Evolutionary conservation across 2,329 filamentous ascomycete species (phyloP), one percentile per base, ranked within the genome.

Genomic region (Colletotrichum karsti): DNA sequence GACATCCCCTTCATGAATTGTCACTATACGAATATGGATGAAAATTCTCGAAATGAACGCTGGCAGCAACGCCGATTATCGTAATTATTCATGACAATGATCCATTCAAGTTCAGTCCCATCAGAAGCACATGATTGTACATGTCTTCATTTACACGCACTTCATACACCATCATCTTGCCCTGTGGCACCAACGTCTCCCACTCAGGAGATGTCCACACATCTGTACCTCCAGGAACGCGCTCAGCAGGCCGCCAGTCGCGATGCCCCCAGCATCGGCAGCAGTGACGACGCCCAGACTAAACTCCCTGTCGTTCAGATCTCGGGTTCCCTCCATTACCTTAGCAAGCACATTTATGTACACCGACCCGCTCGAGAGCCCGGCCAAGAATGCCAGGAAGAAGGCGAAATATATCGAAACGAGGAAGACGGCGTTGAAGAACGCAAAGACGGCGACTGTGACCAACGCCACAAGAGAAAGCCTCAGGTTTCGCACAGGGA

Each of bases 191-290:
- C 64, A 64, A 2, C 64, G 59, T 18, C 35, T 58, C 20, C 22
- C 13, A 10, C 44, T 53, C 22, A 48, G n/a, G 24, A 67, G 60
- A 30, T 41, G 55, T 5, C 28, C 10, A 30, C 66, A 69, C 54
- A 69, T 69, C 7, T 18, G 3, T 22, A 42, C 59, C 50, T 78
- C 77, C 1, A 78, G 30, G 10, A 74, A 53, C 1, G 72, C 69
- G 3, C 73, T 74, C 18, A 76, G 6, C 4, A 78, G 35, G 2
- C 73, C 72, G 3, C 77, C 77, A 18, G 71, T 42, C 1, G 78
- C 42, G 4, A 71, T 28, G 3, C 78, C 78, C 5, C 63, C 72
- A 5, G 75, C 73, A 39, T 79, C 77, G 3, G 77, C 78, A 4
- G 61, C 70, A 1, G 76, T 74, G 1, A 75, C 72, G 1, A 70